Evolutionary conservation across 352 stramenopile species (phyloP), one percentile per base, ranked within the genome.

Genomic region (Phytophthora multivora): DNA sequence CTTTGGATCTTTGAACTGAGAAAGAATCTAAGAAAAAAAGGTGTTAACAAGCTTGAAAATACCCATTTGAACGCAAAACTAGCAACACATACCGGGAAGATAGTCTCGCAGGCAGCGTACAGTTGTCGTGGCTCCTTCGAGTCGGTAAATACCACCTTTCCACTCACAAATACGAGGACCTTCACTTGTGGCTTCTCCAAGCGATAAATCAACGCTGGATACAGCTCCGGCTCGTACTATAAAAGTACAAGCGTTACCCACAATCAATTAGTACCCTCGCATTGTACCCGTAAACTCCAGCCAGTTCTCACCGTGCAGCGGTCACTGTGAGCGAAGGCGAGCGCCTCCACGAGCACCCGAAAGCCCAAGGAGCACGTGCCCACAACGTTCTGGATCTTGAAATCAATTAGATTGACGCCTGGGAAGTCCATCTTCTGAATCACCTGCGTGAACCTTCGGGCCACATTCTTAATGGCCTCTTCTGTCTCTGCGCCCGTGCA

Each of bases 181-280:
- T 99, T 98, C 11, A 99, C 93, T 52, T 98, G 93, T 21, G 97
- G 97, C 47, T 96, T 89, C 15, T 96, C 83, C 60, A 99, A 86
- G 12, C 97, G 88, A 77, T 99, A 99, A 75, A 99, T 98, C 15
- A 99, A 75, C 38, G 97, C 98, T 11, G 97, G 97, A 66, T 99
- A 99, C 30, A 99, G 70, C 72, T 99, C 98, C 4, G 98, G 98
- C 72, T 99, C 98, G 66, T 99, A 99, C 66, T 96, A 70, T 15
- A 56, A 13, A 11, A 54, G 10, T 10, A 53, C 33, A 7, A 48
- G 13, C 16, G 36, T 5, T 13, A 10, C 30, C 11, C 23, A 18
- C 10, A 11, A 26, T 11, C 31, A 2, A 40, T 16, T 13, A 30
- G 43, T 10, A 49, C 2, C 26, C 26, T 31, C 26, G 10, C 7